These are phyloP conservation scores for Xylaria castorea DNA, from an alignment of 495 filamentous ascomycete genomes.

Conservation along the genomic window DNA sequence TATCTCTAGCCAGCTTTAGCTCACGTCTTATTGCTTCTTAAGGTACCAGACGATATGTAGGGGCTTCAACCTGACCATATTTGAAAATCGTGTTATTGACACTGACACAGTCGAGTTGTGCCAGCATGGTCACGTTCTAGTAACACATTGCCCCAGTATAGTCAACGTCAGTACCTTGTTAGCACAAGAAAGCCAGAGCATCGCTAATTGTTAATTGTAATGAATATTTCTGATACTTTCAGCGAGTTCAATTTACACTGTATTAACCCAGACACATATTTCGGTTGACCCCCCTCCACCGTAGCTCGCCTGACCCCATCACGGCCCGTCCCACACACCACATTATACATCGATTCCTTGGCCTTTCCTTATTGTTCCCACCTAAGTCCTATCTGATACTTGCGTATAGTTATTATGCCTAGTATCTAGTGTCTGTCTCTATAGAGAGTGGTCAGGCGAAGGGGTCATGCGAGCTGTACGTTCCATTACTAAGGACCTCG, in stretches of 20 bases:
- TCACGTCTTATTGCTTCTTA: neutral
- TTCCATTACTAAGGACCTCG: neutral
- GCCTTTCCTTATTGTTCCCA: neutral
- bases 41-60: neutral
- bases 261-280: neutral
- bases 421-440: neutral
- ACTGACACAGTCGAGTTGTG: neutral
- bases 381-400: neutral
- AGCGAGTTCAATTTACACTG: neutral
- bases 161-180: neutral
- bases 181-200: neutral
- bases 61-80: neutral
- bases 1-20: neutral
- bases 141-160: neutral
- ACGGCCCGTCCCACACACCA: slow-evolving; percentile 18
- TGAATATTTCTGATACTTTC: neutral
- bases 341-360: neutral
- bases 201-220: neutral
- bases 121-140: neutral
- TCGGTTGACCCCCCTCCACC: neutral
- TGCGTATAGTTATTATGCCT: neutral
- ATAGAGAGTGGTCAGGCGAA: slow-evolving; percentile 5
- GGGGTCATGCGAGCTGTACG: neutral
- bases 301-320: slow-evolving; percentile 17
- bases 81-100: neutral